Evolutionary conservation across 164 flowering plant genomes (phyloP), one percentile per base, ranked within the genome.

Genomic region (Liquidambar formosana): DNA sequence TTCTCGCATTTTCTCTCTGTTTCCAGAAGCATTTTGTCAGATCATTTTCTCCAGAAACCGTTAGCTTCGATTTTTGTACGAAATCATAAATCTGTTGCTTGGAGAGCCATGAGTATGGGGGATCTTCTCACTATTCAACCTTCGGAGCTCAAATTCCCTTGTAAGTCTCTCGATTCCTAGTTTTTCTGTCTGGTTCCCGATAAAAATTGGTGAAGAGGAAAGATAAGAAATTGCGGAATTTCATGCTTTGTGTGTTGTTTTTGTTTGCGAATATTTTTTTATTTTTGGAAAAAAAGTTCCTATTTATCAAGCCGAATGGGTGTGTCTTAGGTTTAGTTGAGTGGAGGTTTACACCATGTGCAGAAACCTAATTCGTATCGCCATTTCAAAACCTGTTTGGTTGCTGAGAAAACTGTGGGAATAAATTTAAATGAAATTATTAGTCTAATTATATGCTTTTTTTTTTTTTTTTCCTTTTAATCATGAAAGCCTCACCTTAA

Each of bases 111-210:
- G 77, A 71, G 54, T 61, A 71, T 57, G 22, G 81, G 78, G 28
- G 76, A 78, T 72, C 76, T 75, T 69, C 64, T 78, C 56, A 66
- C 48, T 41, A 73, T 78, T 59, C 78, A 78, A 5, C 81, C 81
- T 1, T 16, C 71, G 9, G 81, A 78, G 56, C 78, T 78, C 61
- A 73, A 73, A 54, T 78, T 78, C 70, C 76, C 71, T 13, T 72
- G 81, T 78, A 69, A 75, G 81, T 63, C 2, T 57, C 22, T 33
- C 38, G 33, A 8, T 41, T 58, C 28, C 1, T 4, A 12, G 26
- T 21, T 57, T 64, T 57, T 64, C 19, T 27, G 56, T 28, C 25
- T 71, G 54, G 38, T n/a, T 22, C 5, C n/a, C 19, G 19, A 45
- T 43, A 45, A 57, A 12, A 26, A 16, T 65, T 1, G 2, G 10